Percentiles rank a stretch among this genome's conserved stretches.
Evolutionary conservation across 2,329 filamentous ascomycete species (phyloP).

Genomic region (Arthrinium phaeospermum): DNA sequence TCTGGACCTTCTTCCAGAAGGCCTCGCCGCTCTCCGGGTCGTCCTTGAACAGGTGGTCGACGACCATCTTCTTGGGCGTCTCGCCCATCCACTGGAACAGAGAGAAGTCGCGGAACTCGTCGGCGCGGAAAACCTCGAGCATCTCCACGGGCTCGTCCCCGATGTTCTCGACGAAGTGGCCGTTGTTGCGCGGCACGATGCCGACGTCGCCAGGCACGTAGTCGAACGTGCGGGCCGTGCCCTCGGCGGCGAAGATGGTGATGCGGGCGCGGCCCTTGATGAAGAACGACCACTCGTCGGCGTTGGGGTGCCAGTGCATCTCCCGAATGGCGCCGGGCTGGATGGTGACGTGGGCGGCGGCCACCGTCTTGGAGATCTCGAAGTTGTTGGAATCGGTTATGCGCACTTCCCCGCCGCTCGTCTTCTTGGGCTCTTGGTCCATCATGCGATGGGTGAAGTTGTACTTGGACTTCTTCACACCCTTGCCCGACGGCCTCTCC

Average conservation of each 20-base stretch:
- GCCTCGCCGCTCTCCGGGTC: constrained; percentile 65
- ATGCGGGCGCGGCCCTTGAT: constrained; percentile 73
- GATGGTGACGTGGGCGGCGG: constrained; percentile 74
- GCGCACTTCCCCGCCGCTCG: constrained; percentile 72
- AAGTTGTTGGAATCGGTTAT: constrained; percentile 81
- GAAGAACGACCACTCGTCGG: constrained; percentile 84
- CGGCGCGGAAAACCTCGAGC: constrained; percentile 75
- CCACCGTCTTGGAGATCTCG: constrained; percentile 73
- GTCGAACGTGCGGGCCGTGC: constrained; percentile 75
- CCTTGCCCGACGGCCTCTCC: constrained; percentile 65
- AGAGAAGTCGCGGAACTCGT: constrained; percentile 75
- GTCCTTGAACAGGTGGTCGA: constrained; percentile 69
- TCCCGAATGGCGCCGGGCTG: constrained; percentile 75
- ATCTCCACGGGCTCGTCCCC: constrained; percentile 78
- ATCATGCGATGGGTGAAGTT: constrained; percentile 77
- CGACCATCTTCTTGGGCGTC: constrained; percentile 69
- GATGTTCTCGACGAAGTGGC: constrained; percentile 83
- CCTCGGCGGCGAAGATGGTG: constrained; percentile 75
- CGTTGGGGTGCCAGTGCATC: constrained; percentile 84
- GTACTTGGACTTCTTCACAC: constrained; percentile 69
- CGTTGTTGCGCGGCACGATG: constrained; percentile 78
- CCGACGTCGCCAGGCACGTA: constrained; percentile 77
- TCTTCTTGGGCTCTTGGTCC: constrained; percentile 68
- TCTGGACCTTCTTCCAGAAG: constrained; percentile 67
- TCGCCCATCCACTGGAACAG: constrained; percentile 79